Percentiles rank a stretch among this genome's conserved stretches.
Conservation (phyloP, 2,329 filamentous ascomycete species). For the Cryphonectria japonica region DNA sequence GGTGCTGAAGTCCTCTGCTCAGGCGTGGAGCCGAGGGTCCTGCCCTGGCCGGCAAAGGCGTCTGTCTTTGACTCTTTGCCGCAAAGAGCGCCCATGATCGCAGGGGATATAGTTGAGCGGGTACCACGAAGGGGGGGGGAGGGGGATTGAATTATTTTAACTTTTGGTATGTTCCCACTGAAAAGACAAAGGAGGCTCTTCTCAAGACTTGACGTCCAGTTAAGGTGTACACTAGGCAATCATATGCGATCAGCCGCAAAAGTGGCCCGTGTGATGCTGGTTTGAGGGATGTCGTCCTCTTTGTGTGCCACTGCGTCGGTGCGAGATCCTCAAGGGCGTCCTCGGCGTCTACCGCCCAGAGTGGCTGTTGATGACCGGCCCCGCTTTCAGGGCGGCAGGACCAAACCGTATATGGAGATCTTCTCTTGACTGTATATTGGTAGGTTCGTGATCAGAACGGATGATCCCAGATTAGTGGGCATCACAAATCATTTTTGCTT, state of each 20-base stretch:
- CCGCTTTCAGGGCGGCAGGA: slow-evolving; percentile 1
- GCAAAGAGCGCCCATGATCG: slow-evolving; percentile 82
- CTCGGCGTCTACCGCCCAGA: neutral
- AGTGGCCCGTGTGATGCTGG: neutral
- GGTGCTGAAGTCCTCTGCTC: slow-evolving; percentile 53
- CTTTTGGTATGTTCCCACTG: too few species aligned
- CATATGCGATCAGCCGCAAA: neutral
- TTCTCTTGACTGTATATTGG: neutral
- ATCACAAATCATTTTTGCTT: neutral
- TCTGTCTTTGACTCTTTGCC: slow-evolving; percentile 68
- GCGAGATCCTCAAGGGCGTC: neutral
- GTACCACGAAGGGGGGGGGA: neutral
- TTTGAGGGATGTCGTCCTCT: neutral
- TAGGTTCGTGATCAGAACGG: neutral
- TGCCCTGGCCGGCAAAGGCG: slow-evolving; percentile 73
- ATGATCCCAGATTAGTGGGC: neutral
- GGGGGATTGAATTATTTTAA: neutral
- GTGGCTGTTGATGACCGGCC: neutral
- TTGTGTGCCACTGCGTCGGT: neutral
- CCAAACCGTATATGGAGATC: neutral
- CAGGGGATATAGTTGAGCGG: neutral
- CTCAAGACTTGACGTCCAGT: neutral
- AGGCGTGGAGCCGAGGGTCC: slow-evolving; percentile 66
- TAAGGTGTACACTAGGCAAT: neutral
- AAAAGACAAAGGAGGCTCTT: too few species aligned